These are phyloP conservation scores for Fusarium duplospermum DNA, from an alignment of 2,329 filamentous ascomycete genomes.

Conservation along the genomic window DNA sequence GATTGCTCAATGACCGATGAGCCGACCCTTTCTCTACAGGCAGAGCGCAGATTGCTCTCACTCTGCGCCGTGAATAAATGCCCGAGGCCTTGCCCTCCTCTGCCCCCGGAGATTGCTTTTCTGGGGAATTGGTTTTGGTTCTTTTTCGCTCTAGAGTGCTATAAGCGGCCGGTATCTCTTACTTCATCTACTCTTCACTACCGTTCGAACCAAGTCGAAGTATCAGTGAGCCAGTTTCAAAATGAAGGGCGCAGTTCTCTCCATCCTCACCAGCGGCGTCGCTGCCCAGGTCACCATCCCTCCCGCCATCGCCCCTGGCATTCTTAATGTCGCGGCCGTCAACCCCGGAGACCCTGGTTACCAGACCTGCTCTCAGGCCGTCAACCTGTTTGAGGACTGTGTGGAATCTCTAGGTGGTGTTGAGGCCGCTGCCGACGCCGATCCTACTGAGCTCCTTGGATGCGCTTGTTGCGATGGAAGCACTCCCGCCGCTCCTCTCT, in stretches of 20 bases:
- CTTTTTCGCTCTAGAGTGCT: slow-evolving; percentile 6
- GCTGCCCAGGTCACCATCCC: slow-evolving; percentile 43
- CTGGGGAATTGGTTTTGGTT: slow-evolving; percentile 10
- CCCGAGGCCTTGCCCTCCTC: slow-evolving; percentile 14
- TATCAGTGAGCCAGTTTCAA: slow-evolving; percentile 15
- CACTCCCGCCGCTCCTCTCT: slow-evolving; percentile 39
- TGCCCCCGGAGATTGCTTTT: slow-evolving; percentile 3
- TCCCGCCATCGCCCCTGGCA: slow-evolving; percentile 34
- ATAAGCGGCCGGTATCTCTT: slow-evolving; percentile 18
- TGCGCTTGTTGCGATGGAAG: slow-evolving; percentile 47
- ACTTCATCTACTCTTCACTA: background rate
- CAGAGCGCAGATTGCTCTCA: slow-evolving; percentile 17
- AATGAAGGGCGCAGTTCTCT: slow-evolving; percentile 42
- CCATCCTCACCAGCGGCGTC: slow-evolving; percentile 38
- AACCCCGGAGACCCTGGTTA: slow-evolving; percentile 41
- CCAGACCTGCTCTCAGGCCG: slow-evolving; percentile 38
- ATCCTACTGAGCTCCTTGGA: slow-evolving; percentile 33
- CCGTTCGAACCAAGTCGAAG: slow-evolving; percentile 1
- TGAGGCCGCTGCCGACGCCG: slow-evolving; percentile 38
- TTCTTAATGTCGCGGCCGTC: slow-evolving; percentile 41
- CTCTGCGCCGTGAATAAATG: slow-evolving; percentile 29
- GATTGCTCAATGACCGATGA: slow-evolving; percentile 29
- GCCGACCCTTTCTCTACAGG: slow-evolving; percentile 19
- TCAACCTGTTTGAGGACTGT: slow-evolving; percentile 38
- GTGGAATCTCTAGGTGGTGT: slow-evolving; percentile 39